Evolutionary conservation across 2,329 filamentous ascomycete genomes (phyloP), one percentile per base, ranked within the genome.

Genomic region (Monosporascus sp.): DNA sequence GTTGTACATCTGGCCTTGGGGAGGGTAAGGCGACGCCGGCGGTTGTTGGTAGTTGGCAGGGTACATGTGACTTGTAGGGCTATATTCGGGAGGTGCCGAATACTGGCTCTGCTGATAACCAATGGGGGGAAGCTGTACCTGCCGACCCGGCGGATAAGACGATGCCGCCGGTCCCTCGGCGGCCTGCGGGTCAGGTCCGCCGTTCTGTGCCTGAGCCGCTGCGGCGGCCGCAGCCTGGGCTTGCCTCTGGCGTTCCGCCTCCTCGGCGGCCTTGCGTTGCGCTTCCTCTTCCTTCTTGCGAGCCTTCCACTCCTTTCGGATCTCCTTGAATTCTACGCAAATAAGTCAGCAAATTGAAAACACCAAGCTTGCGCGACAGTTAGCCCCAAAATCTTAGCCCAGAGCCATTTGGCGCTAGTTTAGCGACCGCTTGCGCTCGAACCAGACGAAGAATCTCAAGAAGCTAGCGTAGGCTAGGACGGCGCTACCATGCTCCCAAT

Each of bases 261-360:
- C 92, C 59, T 97, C 93, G 9, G 92, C 90, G 14, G 88, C 88
- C 78, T 97, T 97, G 67, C 92, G 89, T 64, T 85, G 81, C 50
- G 87, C 87, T 61, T 97, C 93, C 65, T 97, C 93, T 71, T 97
- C 94, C 90, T 99, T 99, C 84, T 97, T 97, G 67, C 94, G 91
- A 40, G 90, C 90, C 77, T 97, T 99, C 94, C 94, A 99, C 69
- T 97, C 93, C 70, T 97, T 97, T 59, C 94, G 89, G 56, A 97
- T 97, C 68, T 99, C 94, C 71, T 99, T 99, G 77, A 99, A 97
- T 73, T 97, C 94, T 97, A 67, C 60, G 65, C 56, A 54, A 57
- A 56, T 59, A 63, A 59, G 64, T 70, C 64, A 71, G 67, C 58
- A 56, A 52, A 56, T 64, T 62, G 61, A 59, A 51, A 56, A 54